Evolutionary conservation across 768 basidiomycete genomes (phyloP).

Genomic region (Termitomyces sp.): DNA sequence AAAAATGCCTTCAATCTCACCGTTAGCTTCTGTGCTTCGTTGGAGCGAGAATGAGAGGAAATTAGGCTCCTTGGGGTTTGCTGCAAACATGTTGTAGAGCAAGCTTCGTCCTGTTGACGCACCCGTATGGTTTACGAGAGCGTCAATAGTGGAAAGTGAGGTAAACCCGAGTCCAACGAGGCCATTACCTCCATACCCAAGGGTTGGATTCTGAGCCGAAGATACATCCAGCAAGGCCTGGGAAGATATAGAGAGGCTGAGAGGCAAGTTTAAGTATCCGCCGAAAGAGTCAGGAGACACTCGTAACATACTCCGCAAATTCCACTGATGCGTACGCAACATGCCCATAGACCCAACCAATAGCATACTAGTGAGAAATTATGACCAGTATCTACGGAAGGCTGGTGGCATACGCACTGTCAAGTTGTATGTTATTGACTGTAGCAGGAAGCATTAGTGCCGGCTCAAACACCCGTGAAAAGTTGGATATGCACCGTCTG

Average conservation of each 20-base stretch:
- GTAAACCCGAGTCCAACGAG: slow-evolving; percentile 79
- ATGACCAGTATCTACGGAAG: slow-evolving; percentile 1
- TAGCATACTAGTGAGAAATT: slow-evolving; percentile 56
- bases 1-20: slow-evolving; percentile 64
- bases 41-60: slow-evolving; percentile 78
- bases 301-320: slow-evolving; percentile 61
- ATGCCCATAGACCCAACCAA: slow-evolving; percentile 72
- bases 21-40: slow-evolving; percentile 46
- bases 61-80: slow-evolving; percentile 69
- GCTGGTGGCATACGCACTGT: slow-evolving; percentile 40
- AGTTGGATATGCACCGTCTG: slow-evolving; percentile 39
- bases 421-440: slow-evolving; percentile 54
- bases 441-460: slow-evolving; percentile 1
- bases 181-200: slow-evolving; percentile 67
- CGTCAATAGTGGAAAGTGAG: slow-evolving; percentile 70
- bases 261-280: not conserved
- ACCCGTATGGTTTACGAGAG: slow-evolving; percentile 51
- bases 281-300: not conserved
- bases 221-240: slow-evolving; percentile 73
- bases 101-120: slow-evolving; percentile 62
- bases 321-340: slow-evolving; percentile 58
- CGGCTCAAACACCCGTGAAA: slow-evolving; percentile 1
- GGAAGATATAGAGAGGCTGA: slow-evolving; percentile 55
- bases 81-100: slow-evolving; percentile 71
- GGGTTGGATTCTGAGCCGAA: slow-evolving; percentile 64